These are phyloP conservation scores for Kwoniella shivajii DNA, from an alignment of 1,284 basidiomycete genomes.

Conservation along the genomic window DNA sequence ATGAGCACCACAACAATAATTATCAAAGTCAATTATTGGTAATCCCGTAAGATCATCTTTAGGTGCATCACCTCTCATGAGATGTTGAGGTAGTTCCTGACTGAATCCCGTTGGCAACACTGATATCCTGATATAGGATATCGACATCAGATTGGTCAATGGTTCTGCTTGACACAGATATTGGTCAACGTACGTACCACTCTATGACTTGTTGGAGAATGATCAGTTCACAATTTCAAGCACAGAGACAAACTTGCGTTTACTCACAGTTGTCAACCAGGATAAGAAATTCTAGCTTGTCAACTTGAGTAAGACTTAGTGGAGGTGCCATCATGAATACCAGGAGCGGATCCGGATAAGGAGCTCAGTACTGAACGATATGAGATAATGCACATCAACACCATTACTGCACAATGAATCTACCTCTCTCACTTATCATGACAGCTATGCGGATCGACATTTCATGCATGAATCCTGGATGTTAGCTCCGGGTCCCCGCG, in stretches of 20 bases:
- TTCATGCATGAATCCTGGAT: too few species aligned
- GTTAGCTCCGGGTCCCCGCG: too few species aligned
- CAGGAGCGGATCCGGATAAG: not conserved
- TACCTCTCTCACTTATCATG: too few species aligned
- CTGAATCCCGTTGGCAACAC: constrained; percentile 67
- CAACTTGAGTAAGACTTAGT: constrained; percentile 28
- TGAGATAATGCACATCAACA: too few species aligned
- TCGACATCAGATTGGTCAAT: not conserved
- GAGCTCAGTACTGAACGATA: not conserved
- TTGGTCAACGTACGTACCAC: too few species aligned
- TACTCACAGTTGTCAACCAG: constrained; percentile 48
- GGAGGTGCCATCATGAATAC: constrained; percentile 3
- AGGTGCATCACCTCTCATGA: constrained; percentile 58
- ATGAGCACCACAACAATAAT: constrained; percentile 80
- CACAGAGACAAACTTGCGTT: too few species aligned
- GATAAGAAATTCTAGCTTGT: constrained; percentile 44
- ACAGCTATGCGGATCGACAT: too few species aligned
- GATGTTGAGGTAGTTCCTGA: constrained; percentile 68
- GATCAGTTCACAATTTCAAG: not conserved
- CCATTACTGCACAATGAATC: too few species aligned
- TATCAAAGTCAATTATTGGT: constrained; percentile 69
- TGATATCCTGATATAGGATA: constrained; percentile 10
- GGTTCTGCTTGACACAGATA: too few species aligned
- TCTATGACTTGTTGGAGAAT: constrained; percentile 19
- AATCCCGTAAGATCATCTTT: constrained; percentile 63